These are phyloP conservation scores for Aspergillus diversus DNA, from an alignment of 495 filamentous ascomycete genomes.

Conservation along the genomic window DNA sequence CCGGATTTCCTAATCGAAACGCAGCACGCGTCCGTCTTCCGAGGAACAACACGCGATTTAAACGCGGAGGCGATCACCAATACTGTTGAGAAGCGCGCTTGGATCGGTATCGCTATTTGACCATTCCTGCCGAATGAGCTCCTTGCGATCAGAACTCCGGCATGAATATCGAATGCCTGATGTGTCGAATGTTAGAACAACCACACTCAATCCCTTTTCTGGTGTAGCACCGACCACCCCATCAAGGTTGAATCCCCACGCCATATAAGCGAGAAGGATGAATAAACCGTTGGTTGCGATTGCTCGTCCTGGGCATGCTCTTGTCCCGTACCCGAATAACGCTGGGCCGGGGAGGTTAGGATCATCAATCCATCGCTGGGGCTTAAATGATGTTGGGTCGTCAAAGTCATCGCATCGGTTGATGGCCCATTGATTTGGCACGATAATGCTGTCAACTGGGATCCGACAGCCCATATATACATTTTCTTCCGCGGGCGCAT, in stretches of 20 bases:
- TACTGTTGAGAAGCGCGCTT: slow-evolving; percentile 3
- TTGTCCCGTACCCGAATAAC: slow-evolving; percentile 60
- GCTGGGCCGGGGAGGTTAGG: slow-evolving; percentile 49
- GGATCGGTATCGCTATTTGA: neutral
- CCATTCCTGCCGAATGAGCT: slow-evolving; percentile 5
- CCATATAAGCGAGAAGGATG: slow-evolving; percentile 14
- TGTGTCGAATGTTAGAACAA: neutral
- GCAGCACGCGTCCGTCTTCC: neutral
- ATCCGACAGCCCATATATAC: slow-evolving; percentile 59
- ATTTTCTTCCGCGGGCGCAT: slow-evolving; percentile 56
- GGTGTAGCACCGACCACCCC: neutral
- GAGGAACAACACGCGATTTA: neutral
- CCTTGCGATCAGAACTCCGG: slow-evolving; percentile 1
- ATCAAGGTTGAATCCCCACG: slow-evolving; percentile 8
- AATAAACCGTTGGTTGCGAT: slow-evolving; percentile 7
- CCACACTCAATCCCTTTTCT: neutral
- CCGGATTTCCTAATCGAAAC: neutral
- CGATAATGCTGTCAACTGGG: slow-evolving; percentile 53
- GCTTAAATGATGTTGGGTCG: slow-evolving; percentile 41
- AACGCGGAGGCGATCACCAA: neutral
- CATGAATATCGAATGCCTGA: slow-evolving; percentile 7
- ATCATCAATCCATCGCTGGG: slow-evolving; percentile 43
- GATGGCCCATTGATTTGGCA: slow-evolving; percentile 46
- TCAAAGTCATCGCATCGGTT: slow-evolving; percentile 40
- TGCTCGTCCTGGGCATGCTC: slow-evolving; percentile 59